These are phyloP conservation scores for Lophium mytilinum DNA, from an alignment of 495 filamentous ascomycete genomes.

Conservation along the genomic window DNA sequence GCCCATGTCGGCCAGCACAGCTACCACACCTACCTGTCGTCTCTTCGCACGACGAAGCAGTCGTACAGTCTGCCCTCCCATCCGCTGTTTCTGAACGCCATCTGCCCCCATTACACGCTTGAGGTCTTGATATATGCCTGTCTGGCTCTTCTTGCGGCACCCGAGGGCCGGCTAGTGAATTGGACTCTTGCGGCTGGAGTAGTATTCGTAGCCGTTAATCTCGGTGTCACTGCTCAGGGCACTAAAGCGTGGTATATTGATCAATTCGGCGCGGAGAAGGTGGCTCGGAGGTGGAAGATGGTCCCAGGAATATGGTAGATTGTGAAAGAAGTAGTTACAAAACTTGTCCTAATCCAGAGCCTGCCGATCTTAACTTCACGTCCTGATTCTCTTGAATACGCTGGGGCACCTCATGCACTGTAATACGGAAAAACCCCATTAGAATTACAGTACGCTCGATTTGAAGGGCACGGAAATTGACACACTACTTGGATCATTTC, in stretches of 20 bases:
- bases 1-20: conserved; percentile 73
- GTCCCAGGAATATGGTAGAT: conserved; percentile 58
- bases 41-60: conserved; percentile 47
- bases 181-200: conserved; percentile 60
- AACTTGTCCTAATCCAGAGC: too few relatives aligned
- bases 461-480: too few relatives aligned
- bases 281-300: conserved; percentile 70
- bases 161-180: conserved; percentile 54
- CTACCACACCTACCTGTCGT: conserved; percentile 71
- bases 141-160: conserved; percentile 68
- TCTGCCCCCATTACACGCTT: conserved; percentile 88
- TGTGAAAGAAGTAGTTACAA: too few relatives aligned
- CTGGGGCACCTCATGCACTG: too few relatives aligned
- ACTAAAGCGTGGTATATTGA: conserved; percentile 73
- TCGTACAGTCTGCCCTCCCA: conserved; percentile 67
- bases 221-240: conserved; percentile 69
- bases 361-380: too few relatives aligned
- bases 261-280: conserved; percentile 64
- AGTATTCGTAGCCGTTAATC: conserved; percentile 68
- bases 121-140: conserved; percentile 79
- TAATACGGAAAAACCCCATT: too few relatives aligned
- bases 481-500: too few relatives aligned
- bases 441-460: too few relatives aligned
- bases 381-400: too few relatives aligned
- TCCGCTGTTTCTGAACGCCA: conserved; percentile 57